These are phyloP conservation scores for Aspergillus tamarii DNA, from an alignment of 2,329 filamentous ascomycete species.

Conservation along the genomic window DNA sequence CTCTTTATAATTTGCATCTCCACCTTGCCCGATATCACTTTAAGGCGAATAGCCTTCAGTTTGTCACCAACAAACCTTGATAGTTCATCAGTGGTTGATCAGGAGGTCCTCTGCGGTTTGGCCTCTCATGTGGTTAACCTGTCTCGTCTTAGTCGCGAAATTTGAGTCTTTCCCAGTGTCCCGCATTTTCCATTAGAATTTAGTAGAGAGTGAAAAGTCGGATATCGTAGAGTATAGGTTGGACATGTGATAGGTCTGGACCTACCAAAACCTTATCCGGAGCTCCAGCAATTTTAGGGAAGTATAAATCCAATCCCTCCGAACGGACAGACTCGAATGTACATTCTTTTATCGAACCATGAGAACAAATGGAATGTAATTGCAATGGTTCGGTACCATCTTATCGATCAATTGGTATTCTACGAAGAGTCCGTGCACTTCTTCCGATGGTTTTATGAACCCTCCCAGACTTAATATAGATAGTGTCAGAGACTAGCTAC, in stretches of 20 bases:
- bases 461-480: background rate
- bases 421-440: background rate
- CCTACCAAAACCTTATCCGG: background rate
- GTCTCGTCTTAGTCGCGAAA: slow-evolving; percentile 25
- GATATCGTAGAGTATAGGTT: background rate
- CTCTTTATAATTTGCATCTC: background rate
- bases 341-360: background rate
- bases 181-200: slow-evolving; percentile 10
- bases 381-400: background rate
- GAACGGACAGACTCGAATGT: background rate
- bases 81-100: background rate
- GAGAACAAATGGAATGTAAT: background rate
- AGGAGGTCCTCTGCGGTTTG: background rate
- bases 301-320: background rate
- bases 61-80: background rate
- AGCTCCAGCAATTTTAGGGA: background rate
- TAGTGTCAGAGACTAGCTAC: slow-evolving; percentile 6
- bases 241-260: background rate
- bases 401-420: slow-evolving; percentile 2
- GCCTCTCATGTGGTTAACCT: slow-evolving; percentile 22
- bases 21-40: background rate
- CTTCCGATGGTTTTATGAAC: background rate
- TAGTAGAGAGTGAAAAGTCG: too few relatives aligned
- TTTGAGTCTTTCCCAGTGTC: slow-evolving; percentile 10
- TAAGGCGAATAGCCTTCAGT: background rate